These are phyloP conservation scores for Amauroascus niger DNA, from an alignment of 2,329 filamentous ascomycete species.

Conservation along the genomic window DNA sequence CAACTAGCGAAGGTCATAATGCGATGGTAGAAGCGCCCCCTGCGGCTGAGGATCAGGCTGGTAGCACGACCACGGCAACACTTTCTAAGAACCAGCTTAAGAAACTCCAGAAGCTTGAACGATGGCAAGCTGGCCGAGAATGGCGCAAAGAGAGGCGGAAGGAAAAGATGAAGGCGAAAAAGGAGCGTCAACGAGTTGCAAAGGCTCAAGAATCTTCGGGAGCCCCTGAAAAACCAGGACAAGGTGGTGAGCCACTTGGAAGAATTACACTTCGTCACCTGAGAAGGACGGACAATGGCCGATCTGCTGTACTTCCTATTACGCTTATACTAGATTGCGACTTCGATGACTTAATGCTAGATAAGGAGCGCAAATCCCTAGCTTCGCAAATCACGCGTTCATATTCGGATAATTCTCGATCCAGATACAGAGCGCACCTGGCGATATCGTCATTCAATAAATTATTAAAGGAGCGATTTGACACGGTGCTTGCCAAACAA, in stretches of 20 bases:
- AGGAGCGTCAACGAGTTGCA: constrained; percentile 39
- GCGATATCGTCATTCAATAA: constrained; percentile 66
- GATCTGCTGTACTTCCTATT: constrained; percentile 56
- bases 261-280: constrained; percentile 22
- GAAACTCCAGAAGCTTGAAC: constrained; percentile 59
- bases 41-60: background rate
- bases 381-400: constrained; percentile 72
- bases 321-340: constrained; percentile 81
- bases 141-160: constrained; percentile 50
- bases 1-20: constrained; percentile 5
- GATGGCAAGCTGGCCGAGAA: constrained; percentile 64
- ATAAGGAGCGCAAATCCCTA: constrained; percentile 75
- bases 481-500: constrained; percentile 60
- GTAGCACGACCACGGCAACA: constrained; percentile 17
- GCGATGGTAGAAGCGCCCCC: background rate
- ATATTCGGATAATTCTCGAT: constrained; percentile 76
- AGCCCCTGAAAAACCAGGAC: constrained; percentile 12
- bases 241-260: constrained; percentile 17
- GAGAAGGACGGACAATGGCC: constrained; percentile 19
- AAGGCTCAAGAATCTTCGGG: constrained; percentile 29
- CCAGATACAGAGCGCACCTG: constrained; percentile 59
- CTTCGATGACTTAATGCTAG: constrained; percentile 82
- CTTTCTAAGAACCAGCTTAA: constrained; percentile 83
- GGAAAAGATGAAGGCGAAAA: constrained; percentile 46
- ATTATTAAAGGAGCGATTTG: constrained; percentile 68